Base-by-base conservation (phyloP, 2,329 filamentous ascomycete species). In the Aspergillus tamarii region DNA sequence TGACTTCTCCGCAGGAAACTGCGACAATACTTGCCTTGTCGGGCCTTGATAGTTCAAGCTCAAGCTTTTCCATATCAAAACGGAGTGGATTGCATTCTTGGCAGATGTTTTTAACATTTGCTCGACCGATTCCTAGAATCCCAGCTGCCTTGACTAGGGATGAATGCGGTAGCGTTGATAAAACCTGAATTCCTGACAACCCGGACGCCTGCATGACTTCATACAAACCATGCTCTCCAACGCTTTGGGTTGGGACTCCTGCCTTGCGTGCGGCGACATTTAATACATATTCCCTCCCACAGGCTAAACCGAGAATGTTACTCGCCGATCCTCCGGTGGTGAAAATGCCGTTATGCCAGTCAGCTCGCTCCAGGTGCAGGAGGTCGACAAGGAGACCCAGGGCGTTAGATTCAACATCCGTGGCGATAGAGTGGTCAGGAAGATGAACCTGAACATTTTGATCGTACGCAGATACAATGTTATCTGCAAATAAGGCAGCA, bases 1-100 rank as follows among this genome's bases (percentile, higher is more conserved):
- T 97, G 32, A 97, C 92, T 78, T 98, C 94, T 1, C 92, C 92
- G 7, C 90, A 91, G 48, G 92, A 94, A n/a, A 97, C 80, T 5
- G 85, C 88, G 43, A 97, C 87, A 65, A 97, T 92, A 57, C 85
- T 91, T n/a, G 85, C 91, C 14, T 86, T 84, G 3, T 84, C 84
- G 1, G 78, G 62, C 69, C 73, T 73, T 59, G 80, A 71, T 19
- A 96, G 80, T 62, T 87, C 84, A 53, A 76, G 76, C 75, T 92
- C 88, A 2, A 97, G 80, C 3, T 81, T 81, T 2, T 83, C 81
- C 7, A 96, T 72, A 70, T 96, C 88, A 66, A 97, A 84, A 52
- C 83, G 84, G 82, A 94, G 92, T 0, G 89, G 87, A 70, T 89
- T 83, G 10, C 71, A 65, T 4, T 73, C 54, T 19, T 57, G 62